Evolutionary conservation across 2,329 filamentous ascomycete genomes (phyloP), one percentile per base, ranked within the genome.

Genomic region (Scleromitrula shiraiana): DNA sequence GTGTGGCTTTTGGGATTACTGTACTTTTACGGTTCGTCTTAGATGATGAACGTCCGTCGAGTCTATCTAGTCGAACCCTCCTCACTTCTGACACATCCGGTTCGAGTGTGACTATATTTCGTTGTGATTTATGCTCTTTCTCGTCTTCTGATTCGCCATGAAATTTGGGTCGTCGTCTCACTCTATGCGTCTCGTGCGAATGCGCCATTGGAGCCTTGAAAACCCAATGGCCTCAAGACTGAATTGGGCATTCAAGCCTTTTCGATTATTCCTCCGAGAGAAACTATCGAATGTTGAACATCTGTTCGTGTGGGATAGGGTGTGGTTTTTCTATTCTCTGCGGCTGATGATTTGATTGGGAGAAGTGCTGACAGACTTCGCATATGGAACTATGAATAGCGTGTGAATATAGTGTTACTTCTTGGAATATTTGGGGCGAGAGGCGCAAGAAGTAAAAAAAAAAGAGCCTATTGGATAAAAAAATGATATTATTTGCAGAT

Each of bases 51-150:
- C 50, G 37, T n/a, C 50, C 46, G 36, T 59, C 58, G 48, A 57
- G 55, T 51, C 53, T 61, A 57, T 63, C 55, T 53, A 61, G 27
- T 49, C 57, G 54, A 19, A 41, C 47, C 49, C 59, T 60, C 29
- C 59, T 55, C 37, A 55, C 27, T 26, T 59, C 54, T 37, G 50
- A 52, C 35, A 50, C 35, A 33, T 57, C 55, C 17, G 46, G 51
- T 24, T 60, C 55, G 15, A 49, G 50, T 20, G 38, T 15, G 54
- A 52, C 53, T 37, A 55, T 50, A 41, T n/a, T 46, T 26, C 54
- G 40, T 50, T 50, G 49, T 51, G 53, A 53, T 49, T 51, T 50
- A 43, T 37, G 39, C 26, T 20, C 26, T 41, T 52, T 49, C 30
- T 52, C 54, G 33, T 52, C 50, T 15, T 55, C 52, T 51, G 55